Conservation (phyloP, 2,329 filamentous ascomycete genomes). For the Xylariaceae sp. region DNA sequence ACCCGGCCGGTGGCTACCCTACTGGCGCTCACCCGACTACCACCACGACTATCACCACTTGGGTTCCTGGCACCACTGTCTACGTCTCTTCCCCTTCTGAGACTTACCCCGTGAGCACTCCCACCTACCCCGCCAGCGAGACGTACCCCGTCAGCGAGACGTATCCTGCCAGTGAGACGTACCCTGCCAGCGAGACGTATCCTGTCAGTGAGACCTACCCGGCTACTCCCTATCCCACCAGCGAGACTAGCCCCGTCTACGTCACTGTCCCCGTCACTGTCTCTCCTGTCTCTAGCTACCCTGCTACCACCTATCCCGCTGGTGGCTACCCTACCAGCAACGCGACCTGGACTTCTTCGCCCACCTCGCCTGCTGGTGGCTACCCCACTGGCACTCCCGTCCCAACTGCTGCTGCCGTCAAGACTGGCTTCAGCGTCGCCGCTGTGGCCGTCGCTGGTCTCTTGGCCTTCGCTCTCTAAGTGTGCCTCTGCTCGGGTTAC, state of each 20-base stretch:
- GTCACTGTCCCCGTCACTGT: slow-evolving; percentile 21
- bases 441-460: slow-evolving; percentile 14
- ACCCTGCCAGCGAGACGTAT: slow-evolving; percentile 3
- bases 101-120: slow-evolving; percentile 8
- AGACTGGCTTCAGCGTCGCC: slow-evolving; percentile 15
- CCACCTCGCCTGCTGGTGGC: background rate
- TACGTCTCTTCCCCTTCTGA: slow-evolving; percentile 13
- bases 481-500: background rate
- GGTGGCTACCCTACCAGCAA: slow-evolving; percentile 16
- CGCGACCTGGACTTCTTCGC: slow-evolving; percentile 20
- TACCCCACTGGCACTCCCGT: slow-evolving; percentile 12
- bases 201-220: background rate
- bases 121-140: slow-evolving; percentile 5
- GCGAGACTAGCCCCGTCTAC: slow-evolving; percentile 13
- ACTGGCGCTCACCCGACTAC: slow-evolving; percentile 4
- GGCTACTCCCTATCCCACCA: background rate
- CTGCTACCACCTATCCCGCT: slow-evolving; percentile 12
- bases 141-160: slow-evolving; percentile 3
- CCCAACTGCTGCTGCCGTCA: slow-evolving; percentile 14
- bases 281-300: slow-evolving; percentile 13
- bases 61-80: slow-evolving; percentile 10
- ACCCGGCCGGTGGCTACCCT: slow-evolving; percentile 1
- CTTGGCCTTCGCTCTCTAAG: slow-evolving; percentile 16
- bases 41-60: slow-evolving; percentile 15
- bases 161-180: background rate